These are phyloP conservation scores for Gelatoporia subvermispora DNA, from an alignment of 768 basidiomycete genomes.

Conservation along the genomic window DNA sequence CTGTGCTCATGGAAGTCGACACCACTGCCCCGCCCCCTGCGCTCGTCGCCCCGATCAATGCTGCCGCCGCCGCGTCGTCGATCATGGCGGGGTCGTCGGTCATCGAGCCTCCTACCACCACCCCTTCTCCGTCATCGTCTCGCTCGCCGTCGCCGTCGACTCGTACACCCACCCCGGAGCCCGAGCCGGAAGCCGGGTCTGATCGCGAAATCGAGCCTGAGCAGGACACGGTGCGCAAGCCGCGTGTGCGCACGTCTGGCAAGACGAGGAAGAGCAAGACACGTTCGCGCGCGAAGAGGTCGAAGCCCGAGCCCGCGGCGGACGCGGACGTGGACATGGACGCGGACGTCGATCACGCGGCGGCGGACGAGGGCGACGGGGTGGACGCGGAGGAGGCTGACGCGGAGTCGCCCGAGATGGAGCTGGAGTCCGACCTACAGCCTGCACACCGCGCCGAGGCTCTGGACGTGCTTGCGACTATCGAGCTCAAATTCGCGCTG, in stretches of 20 bases:
- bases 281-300: conserved; percentile 7
- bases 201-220: conserved; percentile 18
- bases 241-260: conserved; percentile 7
- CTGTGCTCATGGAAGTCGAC: conserved; percentile 20
- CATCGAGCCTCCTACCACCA: conserved; percentile 34
- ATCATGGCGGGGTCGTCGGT: conserved; percentile 43
- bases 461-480: conserved; percentile 78
- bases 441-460: conserved; percentile 84
- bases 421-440: conserved; percentile 65
- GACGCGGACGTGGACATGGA: conserved; percentile 20
- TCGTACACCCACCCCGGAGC: conserved; percentile 37
- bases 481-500: conserved; percentile 90
- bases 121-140: conserved; percentile 31
- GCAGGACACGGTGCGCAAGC: conserved; percentile 14
- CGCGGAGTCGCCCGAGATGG: conserved; percentile 37
- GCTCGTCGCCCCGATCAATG: conserved; percentile 24
- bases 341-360: conserved; percentile 23
- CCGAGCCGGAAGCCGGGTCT: conserved; percentile 13
- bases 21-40: conserved; percentile 15
- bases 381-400: conserved; percentile 37
- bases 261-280: conserved; percentile 10
- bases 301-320: conserved; percentile 10
- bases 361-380: conserved; percentile 22
- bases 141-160: conserved; percentile 32
- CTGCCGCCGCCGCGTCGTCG: conserved; percentile 40